These are phyloP conservation scores for Solanum lycopersicoides DNA, from an alignment of 257 asterid species.

Conservation along the genomic window DNA sequence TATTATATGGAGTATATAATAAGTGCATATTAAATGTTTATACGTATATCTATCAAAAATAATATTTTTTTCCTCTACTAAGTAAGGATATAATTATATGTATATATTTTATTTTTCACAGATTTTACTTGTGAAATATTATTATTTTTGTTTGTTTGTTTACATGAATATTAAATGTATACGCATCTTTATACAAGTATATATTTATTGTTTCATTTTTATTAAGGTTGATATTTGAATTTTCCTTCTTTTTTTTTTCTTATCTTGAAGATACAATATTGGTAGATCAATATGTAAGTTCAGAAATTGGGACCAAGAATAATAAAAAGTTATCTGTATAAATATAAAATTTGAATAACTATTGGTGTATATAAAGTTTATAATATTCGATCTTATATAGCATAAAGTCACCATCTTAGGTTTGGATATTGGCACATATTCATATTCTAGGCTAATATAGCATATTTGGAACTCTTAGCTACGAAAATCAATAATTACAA, in stretches of 20 bases:
- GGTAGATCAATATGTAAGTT: background rate
- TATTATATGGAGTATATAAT: no score
- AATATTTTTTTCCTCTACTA: background rate
- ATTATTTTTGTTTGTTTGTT: background rate
- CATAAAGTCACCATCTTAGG: background rate
- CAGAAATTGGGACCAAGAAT: background rate
- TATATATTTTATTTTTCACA: background rate
- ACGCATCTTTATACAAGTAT: background rate
- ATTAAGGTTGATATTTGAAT: background rate
- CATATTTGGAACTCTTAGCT: background rate
- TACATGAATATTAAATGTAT: background rate
- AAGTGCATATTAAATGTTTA: background rate
- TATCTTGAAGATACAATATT: background rate
- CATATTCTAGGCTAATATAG: background rate
- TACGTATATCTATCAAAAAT: background rate
- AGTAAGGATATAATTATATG: background rate
- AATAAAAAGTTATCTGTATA: background rate
- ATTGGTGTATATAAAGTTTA: background rate
- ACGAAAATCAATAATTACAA: background rate
- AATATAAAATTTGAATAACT: background rate
- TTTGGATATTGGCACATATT: background rate
- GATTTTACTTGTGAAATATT: no score
- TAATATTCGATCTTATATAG: background rate
- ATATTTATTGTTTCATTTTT: background rate
- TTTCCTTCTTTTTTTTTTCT: background rate